Evolutionary conservation across 345 rosid genomes (phyloP), one percentile per base, ranked within the genome.

Genomic region (Odontarrhena argentea): DNA sequence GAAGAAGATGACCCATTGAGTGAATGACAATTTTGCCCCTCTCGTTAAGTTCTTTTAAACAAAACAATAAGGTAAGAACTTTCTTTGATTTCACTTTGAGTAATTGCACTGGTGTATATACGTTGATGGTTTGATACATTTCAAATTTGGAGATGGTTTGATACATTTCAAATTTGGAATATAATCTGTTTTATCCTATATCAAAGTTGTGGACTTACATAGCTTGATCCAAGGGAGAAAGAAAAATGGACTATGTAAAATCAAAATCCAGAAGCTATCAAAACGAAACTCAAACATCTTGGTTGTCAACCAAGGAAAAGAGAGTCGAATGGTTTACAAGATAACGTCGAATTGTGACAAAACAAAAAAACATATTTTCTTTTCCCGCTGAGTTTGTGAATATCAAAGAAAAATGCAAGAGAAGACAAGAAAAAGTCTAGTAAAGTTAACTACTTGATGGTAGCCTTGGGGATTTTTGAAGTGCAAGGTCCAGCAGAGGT

Each of bases 401-500:
- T 18, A 14, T 18, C 74, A 52, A 15, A 22, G 44, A 50, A 32
- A 48, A 15, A 42, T 22, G 22, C 10, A 30, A 40, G 22, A 60
- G 52, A 70, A 56, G 36, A 8, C 11, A 3, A 55, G 37, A 26
- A 60, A 47, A 49, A 36, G 30, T 26, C 37, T 34, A 43, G 32
- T n/a, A 55, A 38, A 67, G 67, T 70, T 49, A 34, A 68, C 89
- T 83, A 86, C 76, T 91, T 88, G 82, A 93, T 82, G 74, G 80
- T 78, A 56, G 87, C 97, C 81, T 84, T 87, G 4, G 89, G 79
- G 73, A 88, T 84, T 45, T 78, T 85, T 0, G 96, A 88, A n/a
- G 81, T 79, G 77, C 94, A 84, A 24, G 94, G 92, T 44, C 97
- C 96, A 7, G 84, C 89, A 7, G 91, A 86, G 13, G 99, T 91